phyloP scores from a whole-genome alignment of 1,284 basidiomycete species.

The Malassezia cuniculi region DNA sequence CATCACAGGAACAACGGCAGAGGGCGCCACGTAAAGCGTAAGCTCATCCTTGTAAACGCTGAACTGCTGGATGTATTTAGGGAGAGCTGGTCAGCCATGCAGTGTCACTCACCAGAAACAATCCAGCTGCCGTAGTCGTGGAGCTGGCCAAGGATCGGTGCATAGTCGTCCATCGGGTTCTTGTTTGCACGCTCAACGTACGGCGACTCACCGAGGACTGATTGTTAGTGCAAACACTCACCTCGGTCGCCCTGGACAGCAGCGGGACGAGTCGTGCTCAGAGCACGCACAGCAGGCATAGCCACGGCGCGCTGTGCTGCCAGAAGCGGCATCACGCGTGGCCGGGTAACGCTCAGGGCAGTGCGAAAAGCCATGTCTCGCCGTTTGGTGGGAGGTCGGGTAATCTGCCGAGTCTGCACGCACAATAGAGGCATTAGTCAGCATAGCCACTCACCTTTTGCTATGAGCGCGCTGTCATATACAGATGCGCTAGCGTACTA shows the following conservation, averaged over 20 bases:
- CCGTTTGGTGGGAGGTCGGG: too few species aligned
- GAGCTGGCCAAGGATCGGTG: conserved; percentile 21
- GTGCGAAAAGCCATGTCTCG: conserved; percentile 14
- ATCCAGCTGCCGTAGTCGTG: conserved; percentile 44
- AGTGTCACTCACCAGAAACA: conserved; percentile 22
- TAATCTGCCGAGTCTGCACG: too few species aligned
- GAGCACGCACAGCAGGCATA: conserved; percentile 4
- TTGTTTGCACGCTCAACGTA: conserved; percentile 29
- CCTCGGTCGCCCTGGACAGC: conserved; percentile 28
- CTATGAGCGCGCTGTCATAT: conserved; percentile 4
- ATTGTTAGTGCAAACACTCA: conserved; percentile 6
- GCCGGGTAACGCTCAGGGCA: conserved; percentile 7
- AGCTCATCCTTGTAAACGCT: conserved; percentile 76
- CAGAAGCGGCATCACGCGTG: not conserved
- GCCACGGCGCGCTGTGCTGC: conserved; percentile 1
- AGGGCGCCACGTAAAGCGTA: conserved; percentile 73
- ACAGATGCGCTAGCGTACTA: conserved; percentile 80
- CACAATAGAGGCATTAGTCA: too few species aligned
- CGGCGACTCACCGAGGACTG: conserved; percentile 35
- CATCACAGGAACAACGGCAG: conserved; percentile 69
- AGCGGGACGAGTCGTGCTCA: conserved; percentile 2
- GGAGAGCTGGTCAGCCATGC: conserved; percentile 22
- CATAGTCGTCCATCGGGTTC: conserved; percentile 36
- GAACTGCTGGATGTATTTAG: conserved; percentile 43
- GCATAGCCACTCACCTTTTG: too few species aligned